Base-by-base conservation (phyloP, 192 early-diverging fungal species). In the Coemansia brasiliensis region DNA sequence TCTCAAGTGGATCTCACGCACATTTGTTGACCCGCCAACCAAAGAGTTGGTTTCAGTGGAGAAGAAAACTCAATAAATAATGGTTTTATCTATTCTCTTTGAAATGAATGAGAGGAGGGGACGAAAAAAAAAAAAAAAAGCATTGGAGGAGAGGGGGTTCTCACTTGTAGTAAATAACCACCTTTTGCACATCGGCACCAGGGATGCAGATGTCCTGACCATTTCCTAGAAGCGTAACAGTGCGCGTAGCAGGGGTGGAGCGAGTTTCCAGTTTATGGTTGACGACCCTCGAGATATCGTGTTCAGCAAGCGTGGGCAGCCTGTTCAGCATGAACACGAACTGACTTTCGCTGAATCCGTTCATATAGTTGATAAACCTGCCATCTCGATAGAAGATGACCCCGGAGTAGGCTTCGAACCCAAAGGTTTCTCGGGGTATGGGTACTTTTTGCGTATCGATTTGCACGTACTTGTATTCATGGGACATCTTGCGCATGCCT, bases 1-100 rank as follows among this genome's bases (percentile, higher is more conserved):
- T 6, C 80, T 99, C 56, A 99, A 99, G 82, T 83, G 83, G 57
- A 64, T 89, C 24, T 82, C 81, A 24, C 81, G 85, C 20, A 83
- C 74, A 4, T 86, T 72, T 59, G 43, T 76, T 17, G 67, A 76
- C 46, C 73, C 73, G 25, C 73, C 73, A 8, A 45, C 57, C 5
- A 37, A n/a, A 20, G 41, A 15, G 2, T n/a, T 2, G 13, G 55
- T 29, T 6, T 12, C 20, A 26, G 45, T 39, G 3, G 13, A 45
- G 7, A 60, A 60, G 61, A 74, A 74, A 44, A 63, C 40, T 20
- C 56, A 39, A 56, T 63, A 53, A 59, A 50, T 35, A n/a, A 6
- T 29, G 27, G 27, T 29, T 29, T 29, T n/a, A n/a, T n/a, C n/a
- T n/a, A n/a, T n/a, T n/a, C n/a, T n/a, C n/a, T n/a, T n/a, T n/a